Base-by-base conservation (phyloP, 768 basidiomycete genomes). In the Suillus plorans region DNA sequence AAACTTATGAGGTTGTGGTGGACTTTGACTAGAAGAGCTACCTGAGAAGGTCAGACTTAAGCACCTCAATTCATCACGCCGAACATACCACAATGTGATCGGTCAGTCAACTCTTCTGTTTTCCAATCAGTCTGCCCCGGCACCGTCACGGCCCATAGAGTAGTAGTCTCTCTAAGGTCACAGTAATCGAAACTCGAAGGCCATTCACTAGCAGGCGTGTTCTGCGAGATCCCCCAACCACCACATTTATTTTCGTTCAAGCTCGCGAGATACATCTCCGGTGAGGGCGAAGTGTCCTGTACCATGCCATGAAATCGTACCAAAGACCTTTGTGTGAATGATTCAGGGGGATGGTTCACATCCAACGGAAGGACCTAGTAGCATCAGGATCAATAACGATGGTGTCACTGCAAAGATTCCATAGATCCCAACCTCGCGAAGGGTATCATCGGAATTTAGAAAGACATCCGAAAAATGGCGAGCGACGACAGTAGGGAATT, bases 261-360 rank as follows among this genome's bases (percentile, higher is more conserved):
- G 49, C 71, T 80, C 3, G 86, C 82, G 49, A 91, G 78, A 74
- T 94, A 94, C 67, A 95, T 80, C 71, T 93, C 90, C 0, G 85
- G 84, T 6, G 89, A 86, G 20, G 84, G 72, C 3, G 91, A 91
- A 2, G 91, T 92, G 71, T 94, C 92, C 73, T 95, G 93, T 37
- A 94, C 81, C 89, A 94, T 91, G 31, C 84, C 89, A 39, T 85
- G 83, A 73, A 94, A 93, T 22, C 84, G 80, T 4, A 94, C 89
- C 5, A 94, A 81, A 0, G 85, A 76, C n/a, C 86, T 79, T 65
- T 82, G 77, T 12, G 73, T 71, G 69, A 86, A 82, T 3, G 77
- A 76, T 34, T 83, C 79, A 44, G 87, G 86, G 13, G 88, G 84
- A 60, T 75, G 69, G 5, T 71, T 68, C 13, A 82, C 70, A 71